phyloP scores from a whole-genome alignment of 306 rosid species.

The Albizia julibrissin region DNA sequence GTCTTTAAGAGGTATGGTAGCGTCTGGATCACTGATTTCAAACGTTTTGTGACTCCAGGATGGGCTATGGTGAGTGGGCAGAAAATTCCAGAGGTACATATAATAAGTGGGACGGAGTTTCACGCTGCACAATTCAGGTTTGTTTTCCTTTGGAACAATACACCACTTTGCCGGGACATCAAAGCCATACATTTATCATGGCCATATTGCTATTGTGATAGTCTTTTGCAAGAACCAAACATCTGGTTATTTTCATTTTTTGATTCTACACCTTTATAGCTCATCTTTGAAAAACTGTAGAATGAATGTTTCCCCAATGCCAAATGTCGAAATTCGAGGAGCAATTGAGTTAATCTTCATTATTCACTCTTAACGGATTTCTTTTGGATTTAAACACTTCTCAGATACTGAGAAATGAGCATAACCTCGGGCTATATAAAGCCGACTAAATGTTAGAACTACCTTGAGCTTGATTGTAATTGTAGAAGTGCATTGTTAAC shows the following conservation, averaged over 20 bases:
- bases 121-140: slow-evolving; percentile 84
- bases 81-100: slow-evolving; percentile 62
- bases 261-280: background rate
- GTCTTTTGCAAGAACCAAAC: background rate
- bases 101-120: slow-evolving; percentile 85
- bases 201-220: background rate
- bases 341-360: background rate
- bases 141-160: slow-evolving; percentile 3
- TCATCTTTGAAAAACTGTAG: background rate
- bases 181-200: background rate
- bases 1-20: background rate
- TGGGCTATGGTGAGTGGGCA: slow-evolving; percentile 79
- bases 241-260: background rate
- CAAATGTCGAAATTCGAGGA: background rate
- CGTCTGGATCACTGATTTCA: slow-evolving; percentile 1
- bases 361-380: background rate
- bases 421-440: background rate
- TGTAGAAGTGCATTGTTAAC: background rate
- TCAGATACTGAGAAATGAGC: background rate
- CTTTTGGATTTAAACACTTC: background rate
- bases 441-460: background rate
- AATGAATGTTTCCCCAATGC: background rate
- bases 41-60: slow-evolving; percentile 50
- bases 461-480: background rate
- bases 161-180: background rate